Base-by-base conservation (phyloP, 192 early-diverging fungal genomes). In the Entomortierella lignicola region DNA sequence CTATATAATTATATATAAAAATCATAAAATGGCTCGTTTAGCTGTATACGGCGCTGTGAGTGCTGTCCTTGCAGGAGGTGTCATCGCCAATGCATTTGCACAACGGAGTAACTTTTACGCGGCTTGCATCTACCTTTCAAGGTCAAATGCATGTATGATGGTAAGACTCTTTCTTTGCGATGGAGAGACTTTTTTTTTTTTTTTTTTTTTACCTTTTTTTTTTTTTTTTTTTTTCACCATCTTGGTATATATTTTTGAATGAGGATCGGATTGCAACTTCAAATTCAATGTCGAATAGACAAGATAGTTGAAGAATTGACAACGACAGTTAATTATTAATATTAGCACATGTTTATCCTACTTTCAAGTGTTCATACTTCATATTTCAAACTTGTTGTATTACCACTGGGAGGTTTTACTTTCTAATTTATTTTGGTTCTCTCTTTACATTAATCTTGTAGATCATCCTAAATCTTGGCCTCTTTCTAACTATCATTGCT, bases 111-210 rank as follows among this genome's bases (percentile, higher is more conserved):
- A 94, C 79, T 99, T 96, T 84, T 99, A 94, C 81, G 85, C 96
- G 17, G 94, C 94, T 4, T 94, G 94, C 75, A 89, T 99, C 50
- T 92, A 95, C 71, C 85, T 99, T 55, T 91, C 94, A 2, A 93
- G 93, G 68, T 97, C 95, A 2, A 92, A 89, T 81, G 90, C 93
- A 13, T 91, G 92, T 65, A 87, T 98, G 82, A 89, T 99, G 93
- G 92, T 95, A 87, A 71, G n/a, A n/a, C n/a, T n/a, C n/a, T n/a
- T n/a, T n/a, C n/a, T n/a, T n/a, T n/a, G n/a, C n/a, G n/a, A n/a
- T n/a, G n/a, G n/a, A n/a, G n/a, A 42, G 15, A 17, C 37, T 0
- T n/a, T 12, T 6, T 53, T 27, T 10, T 42, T 18, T 3, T 20
- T 58, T 10, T 31, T 12, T 50, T 18, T 30, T 30, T 47, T n/a